Conservation (phyloP, 768 basidiomycete species). For the Amanita pseudoporphyria region DNA sequence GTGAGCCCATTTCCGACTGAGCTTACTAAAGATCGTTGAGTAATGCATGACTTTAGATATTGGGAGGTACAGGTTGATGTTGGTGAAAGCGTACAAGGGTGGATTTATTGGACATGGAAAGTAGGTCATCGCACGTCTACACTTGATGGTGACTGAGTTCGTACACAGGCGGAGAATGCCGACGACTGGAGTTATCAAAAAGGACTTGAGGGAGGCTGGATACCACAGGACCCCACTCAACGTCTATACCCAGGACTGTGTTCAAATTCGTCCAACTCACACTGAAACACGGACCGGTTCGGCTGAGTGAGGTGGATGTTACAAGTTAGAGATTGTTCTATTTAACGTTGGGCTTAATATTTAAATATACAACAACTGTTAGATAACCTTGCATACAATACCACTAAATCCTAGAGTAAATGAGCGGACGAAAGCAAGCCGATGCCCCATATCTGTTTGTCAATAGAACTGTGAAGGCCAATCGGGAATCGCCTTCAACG, state of each 20-base stretch:
- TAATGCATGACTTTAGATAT: conserved; percentile 32
- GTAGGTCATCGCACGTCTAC: conserved; percentile 20
- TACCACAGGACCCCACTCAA: conserved; percentile 60
- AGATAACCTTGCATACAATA: not conserved
- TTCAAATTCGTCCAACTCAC: conserved; percentile 14
- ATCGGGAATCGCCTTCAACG: conserved; percentile 60
- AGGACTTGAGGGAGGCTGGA: conserved; percentile 70
- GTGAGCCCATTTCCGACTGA: conserved; percentile 22
- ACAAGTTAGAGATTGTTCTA: not conserved
- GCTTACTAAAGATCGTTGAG: not conserved
- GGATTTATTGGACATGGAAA: conserved; percentile 80
- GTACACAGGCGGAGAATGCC: conserved; percentile 45
- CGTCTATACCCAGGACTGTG: conserved; percentile 59
- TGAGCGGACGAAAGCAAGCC: not conserved
- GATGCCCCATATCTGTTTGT: not conserved
- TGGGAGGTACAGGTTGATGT: conserved; percentile 76
- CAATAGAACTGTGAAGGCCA: conserved; percentile 43
- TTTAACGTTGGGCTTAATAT: conserved; percentile 7
- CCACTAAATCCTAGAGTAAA: too few relatives aligned
- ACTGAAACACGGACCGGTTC: not conserved
- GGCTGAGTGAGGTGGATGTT: too few relatives aligned
- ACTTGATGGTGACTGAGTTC: not conserved
- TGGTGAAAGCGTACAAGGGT: conserved; percentile 63
- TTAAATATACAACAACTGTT: conserved; percentile 1
- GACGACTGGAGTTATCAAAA: conserved; percentile 74